Conservation (phyloP, 2,329 filamentous ascomycete genomes). For the Alternaria angustiovoidea region DNA sequence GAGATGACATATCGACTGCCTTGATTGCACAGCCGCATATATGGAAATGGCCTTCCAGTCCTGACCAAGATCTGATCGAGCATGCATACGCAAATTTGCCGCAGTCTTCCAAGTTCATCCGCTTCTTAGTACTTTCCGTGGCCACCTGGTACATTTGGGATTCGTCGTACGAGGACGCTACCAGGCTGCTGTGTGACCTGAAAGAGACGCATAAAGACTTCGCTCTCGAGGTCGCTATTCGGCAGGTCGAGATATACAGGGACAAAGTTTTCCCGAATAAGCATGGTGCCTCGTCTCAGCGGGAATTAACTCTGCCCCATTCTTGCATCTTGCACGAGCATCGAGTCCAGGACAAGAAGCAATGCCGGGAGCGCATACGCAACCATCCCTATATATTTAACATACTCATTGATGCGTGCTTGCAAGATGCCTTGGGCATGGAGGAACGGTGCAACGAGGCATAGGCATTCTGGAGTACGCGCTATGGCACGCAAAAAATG, state of each 20-base stretch:
- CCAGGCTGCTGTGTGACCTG: neutral
- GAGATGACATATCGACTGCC: neutral
- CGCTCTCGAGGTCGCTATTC: neutral
- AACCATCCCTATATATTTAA: constrained; percentile 8
- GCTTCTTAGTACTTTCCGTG: neutral
- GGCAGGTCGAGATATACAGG: neutral
- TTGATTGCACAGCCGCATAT: neutral
- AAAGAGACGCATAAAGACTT: neutral
- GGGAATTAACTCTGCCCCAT: neutral
- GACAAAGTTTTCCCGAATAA: fast-evolving
- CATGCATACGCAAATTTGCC: neutral
- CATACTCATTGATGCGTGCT: constrained; percentile 4
- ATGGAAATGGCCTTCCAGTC: neutral
- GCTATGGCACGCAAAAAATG: no score
- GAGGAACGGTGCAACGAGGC: neutral
- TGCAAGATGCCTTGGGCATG: neutral
- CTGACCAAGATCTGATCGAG: fast-evolving
- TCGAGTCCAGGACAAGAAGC: neutral
- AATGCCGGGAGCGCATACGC: constrained; percentile 13
- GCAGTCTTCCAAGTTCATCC: neutral
- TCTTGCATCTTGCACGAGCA: constrained; percentile 12
- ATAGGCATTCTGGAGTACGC: neutral
- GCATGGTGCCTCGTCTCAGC: fast-evolving
- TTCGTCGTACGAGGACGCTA: fast-evolving
- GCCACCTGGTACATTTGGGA: neutral